Evolutionary conservation across 2,329 filamentous ascomycete species (phyloP).

Genomic region (Penicillium sp.): DNA sequence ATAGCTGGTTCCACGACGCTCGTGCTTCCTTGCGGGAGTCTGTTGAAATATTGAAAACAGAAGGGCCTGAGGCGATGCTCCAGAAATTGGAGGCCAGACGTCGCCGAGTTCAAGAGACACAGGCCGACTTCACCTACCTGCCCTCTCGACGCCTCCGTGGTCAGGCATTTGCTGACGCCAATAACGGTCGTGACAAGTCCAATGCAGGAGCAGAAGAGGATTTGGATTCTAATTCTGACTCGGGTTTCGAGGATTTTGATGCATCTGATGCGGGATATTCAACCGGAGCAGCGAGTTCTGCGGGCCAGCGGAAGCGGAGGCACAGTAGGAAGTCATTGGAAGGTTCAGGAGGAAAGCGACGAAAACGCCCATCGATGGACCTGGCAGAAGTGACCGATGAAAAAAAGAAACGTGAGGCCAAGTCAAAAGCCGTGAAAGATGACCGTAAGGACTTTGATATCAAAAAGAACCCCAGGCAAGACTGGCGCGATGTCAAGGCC

Average conservation of each 20-base stretch:
- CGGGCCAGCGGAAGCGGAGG: not conserved
- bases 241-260: not conserved
- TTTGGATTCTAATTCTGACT: not conserved
- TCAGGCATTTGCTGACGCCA: conserved; percentile 21
- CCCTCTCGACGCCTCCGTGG: conserved; percentile 32
- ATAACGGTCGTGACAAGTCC: not conserved
- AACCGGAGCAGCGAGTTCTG: not conserved
- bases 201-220: not conserved
- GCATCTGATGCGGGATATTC: not conserved
- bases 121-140: conserved; percentile 39
- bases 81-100: conserved; percentile 22
- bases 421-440: conserved; percentile 8
- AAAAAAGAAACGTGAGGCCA: conserved; percentile 10
- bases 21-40: conserved; percentile 41
- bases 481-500: conserved; percentile 25
- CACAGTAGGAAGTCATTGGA: not conserved
- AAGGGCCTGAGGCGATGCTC: conserved; percentile 34
- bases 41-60: conserved; percentile 33
- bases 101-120: conserved; percentile 33
- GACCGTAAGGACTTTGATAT: conserved; percentile 26
- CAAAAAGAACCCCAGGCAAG: not conserved
- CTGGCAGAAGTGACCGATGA: not conserved
- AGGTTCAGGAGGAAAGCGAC: not conserved
- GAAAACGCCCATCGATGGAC: not conserved
- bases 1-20: conserved; percentile 53